Percentiles rank a stretch among this genome's conserved stretches.
Conservation (phyloP, 345 rosid species). For the Nasturtium officinale region DNA sequence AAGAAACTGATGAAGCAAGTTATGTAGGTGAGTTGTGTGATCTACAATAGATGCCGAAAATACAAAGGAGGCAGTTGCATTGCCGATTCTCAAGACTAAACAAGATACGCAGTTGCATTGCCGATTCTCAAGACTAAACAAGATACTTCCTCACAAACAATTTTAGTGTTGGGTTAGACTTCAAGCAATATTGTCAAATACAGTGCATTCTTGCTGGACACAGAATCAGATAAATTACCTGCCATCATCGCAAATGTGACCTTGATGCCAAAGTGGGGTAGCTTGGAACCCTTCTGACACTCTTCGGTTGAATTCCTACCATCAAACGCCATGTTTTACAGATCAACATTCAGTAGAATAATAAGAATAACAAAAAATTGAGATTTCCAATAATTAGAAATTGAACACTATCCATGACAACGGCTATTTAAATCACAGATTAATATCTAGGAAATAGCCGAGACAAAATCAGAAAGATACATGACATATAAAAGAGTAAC, state of each 20-base stretch:
- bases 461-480: background rate
- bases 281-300: constrained; percentile 93
- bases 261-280: constrained; percentile 95
- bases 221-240: constrained; percentile 24
- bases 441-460: background rate
- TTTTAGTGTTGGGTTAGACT: background rate
- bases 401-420: constrained; percentile 3
- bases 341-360: background rate
- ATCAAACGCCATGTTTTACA: constrained; percentile 22
- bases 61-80: too few relatives aligned
- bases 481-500: background rate
- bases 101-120: background rate
- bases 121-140: constrained; percentile 9
- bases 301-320: constrained; percentile 71
- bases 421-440: background rate
- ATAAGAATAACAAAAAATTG: constrained; percentile 4
- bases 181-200: background rate
- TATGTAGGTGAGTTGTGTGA: background rate
- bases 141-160: constrained; percentile 1
- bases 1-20: constrained; percentile 4
- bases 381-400: background rate
- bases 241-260: constrained; percentile 68
- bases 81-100: constrained; percentile 7
- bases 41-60: too few relatives aligned
- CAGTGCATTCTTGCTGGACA: background rate